These are phyloP conservation scores for Sutorius eximius DNA, from an alignment of 1,284 basidiomycete genomes.

Conservation along the genomic window DNA sequence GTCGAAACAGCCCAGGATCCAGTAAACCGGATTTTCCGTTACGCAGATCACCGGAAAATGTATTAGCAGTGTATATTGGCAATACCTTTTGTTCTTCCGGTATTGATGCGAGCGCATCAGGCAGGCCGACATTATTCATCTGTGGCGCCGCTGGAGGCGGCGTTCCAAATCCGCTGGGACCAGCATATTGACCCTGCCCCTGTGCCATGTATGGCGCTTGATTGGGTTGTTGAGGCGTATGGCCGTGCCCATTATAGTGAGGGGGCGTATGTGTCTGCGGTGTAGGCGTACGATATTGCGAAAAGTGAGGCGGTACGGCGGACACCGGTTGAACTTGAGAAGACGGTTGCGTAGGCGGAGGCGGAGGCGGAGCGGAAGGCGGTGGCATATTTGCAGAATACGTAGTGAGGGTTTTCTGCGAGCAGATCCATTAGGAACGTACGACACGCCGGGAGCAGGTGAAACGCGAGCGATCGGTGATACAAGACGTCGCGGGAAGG, in stretches of 20 bases:
- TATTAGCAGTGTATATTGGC: slow-evolving; percentile 7
- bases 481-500: background rate
- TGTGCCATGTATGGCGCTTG: slow-evolving; percentile 21
- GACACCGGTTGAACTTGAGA: slow-evolving; percentile 28
- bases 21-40: background rate
- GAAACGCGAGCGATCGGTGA: background rate
- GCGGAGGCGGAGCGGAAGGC: slow-evolving; percentile 23
- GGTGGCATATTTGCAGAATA: slow-evolving; percentile 34
- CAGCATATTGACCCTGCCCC: slow-evolving; percentile 23
- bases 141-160: slow-evolving; percentile 23
- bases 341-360: slow-evolving; percentile 28
- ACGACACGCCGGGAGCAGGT: background rate
- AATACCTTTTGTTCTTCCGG: slow-evolving; percentile 69
- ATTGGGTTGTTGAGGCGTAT: slow-evolving; percentile 32
- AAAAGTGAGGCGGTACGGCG: slow-evolving; percentile 49
- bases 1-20: background rate
- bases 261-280: slow-evolving; percentile 38
- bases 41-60: slow-evolving; percentile 5
- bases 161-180: slow-evolving; percentile 21
- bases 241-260: slow-evolving; percentile 29
- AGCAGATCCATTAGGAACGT: slow-evolving; percentile 1
- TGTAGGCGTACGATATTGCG: slow-evolving; percentile 46
- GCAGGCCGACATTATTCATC: slow-evolving; percentile 32
- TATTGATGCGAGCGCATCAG: slow-evolving; percentile 56
- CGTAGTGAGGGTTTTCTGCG: slow-evolving; percentile 38